Percentiles rank a stretch among this genome's conserved stretches.
These are phyloP conservation scores for Mycena metata DNA, from an alignment of 768 basidiomycete species.

Conservation along the genomic window DNA sequence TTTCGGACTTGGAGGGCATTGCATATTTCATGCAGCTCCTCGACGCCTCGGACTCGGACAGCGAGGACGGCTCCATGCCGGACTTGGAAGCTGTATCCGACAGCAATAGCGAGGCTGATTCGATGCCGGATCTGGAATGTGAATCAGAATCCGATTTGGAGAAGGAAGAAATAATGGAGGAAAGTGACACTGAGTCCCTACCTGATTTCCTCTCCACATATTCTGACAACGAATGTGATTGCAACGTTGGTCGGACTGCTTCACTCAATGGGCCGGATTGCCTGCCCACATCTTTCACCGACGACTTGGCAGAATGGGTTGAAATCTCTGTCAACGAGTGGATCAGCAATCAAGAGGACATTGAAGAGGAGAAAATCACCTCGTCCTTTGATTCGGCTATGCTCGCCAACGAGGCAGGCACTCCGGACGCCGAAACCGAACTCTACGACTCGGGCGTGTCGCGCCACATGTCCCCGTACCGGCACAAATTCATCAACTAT, in stretches of 20 bases:
- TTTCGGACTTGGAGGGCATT: too few relatives aligned
- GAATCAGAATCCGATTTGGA: background rate
- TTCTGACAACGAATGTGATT: constrained; percentile 11
- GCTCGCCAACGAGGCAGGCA: constrained; percentile 20
- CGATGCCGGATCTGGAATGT: constrained; percentile 11
- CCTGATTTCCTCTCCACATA: background rate
- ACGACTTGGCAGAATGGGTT: background rate
- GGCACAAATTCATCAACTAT: constrained; percentile 48
- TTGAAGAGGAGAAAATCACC: constrained; percentile 9
- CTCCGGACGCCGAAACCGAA: constrained; percentile 38
- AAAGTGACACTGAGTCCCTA: constrained; percentile 23
- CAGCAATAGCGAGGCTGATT: background rate
- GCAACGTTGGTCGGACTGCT: background rate
- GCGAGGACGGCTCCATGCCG: background rate
- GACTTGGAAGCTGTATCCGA: background rate
- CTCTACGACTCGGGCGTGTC: constrained; percentile 54
- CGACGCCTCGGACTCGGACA: too few relatives aligned
- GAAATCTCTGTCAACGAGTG: constrained; percentile 17
- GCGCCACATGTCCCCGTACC: constrained; percentile 52
- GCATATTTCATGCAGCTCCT: too few relatives aligned
- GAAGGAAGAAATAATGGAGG: constrained; percentile 7
- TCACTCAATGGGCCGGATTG: constrained; percentile 6
- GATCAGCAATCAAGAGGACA: constrained; percentile 23
- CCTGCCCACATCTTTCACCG: background rate
- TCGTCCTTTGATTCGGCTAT: constrained; percentile 15